Evolutionary conservation across 2,329 filamentous ascomycete genomes (phyloP).

Genomic region (Arthroderma sp.): DNA sequence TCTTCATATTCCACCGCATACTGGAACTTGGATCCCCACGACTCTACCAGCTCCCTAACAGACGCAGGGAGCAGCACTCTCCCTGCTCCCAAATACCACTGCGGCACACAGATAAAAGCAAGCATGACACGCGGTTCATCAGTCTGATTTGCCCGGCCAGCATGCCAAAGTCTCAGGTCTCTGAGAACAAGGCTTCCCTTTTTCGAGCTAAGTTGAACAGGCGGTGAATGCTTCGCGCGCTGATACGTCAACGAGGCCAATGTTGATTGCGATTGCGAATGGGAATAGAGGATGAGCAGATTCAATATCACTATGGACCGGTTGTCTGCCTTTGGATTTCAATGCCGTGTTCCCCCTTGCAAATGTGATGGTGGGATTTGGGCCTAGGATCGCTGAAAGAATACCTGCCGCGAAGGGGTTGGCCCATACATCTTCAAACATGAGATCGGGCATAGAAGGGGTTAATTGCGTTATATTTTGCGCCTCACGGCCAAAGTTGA

Average conservation of each 20-base stretch:
- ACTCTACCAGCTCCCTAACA: neutral
- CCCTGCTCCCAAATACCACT: neutral
- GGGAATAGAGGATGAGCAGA: slow-evolving; percentile 39
- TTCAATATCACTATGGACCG: slow-evolving; percentile 30
- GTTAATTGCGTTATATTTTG: slow-evolving; percentile 32
- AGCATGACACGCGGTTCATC: slow-evolving; percentile 35
- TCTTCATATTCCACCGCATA: neutral
- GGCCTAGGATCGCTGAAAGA: slow-evolving; percentile 27
- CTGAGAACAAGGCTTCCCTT: slow-evolving; percentile 35
- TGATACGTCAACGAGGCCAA: slow-evolving; percentile 34
- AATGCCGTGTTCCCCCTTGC: slow-evolving; percentile 30
- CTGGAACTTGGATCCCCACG: neutral
- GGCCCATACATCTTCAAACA: slow-evolving; percentile 26
- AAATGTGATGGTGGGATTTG: slow-evolving; percentile 24
- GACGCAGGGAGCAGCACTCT: neutral
- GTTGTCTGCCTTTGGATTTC: slow-evolving; percentile 25
- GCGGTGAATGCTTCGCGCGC: slow-evolving; percentile 21
- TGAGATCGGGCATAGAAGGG: slow-evolving; percentile 20
- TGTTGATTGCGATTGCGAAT: slow-evolving; percentile 37
- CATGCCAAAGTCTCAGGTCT: slow-evolving; percentile 39
- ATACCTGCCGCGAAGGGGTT: slow-evolving; percentile 27
- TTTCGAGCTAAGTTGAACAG: slow-evolving; percentile 28
- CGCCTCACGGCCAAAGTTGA: slow-evolving; percentile 18
- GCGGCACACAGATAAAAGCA: slow-evolving; percentile 4
- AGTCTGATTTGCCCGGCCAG: slow-evolving; percentile 36